phyloP scores from a whole-genome alignment of 768 basidiomycete species.

The Suillus decipiens region DNA sequence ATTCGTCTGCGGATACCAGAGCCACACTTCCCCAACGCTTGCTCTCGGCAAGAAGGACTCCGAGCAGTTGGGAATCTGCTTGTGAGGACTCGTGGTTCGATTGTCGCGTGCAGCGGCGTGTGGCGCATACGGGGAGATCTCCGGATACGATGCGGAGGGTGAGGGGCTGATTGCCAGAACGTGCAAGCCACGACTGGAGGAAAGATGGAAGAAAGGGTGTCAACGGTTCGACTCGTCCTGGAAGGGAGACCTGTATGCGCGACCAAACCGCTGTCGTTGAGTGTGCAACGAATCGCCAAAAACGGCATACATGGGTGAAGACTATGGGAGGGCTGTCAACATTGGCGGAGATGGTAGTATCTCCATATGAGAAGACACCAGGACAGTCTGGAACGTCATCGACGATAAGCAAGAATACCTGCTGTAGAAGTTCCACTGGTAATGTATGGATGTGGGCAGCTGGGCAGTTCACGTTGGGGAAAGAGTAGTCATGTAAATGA shows the following conservation, averaged over 20 bases:
- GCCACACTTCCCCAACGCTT: background rate
- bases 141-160: background rate
- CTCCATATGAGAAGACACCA: background rate
- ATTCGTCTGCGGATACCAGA: background rate
- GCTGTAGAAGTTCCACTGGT: background rate
- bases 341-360: background rate
- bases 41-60: background rate
- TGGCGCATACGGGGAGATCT: background rate
- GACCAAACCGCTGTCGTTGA: constrained; percentile 1
- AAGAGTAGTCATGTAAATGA: background rate
- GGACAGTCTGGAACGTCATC: background rate
- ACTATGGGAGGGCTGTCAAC: background rate
- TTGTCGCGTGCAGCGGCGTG: background rate
- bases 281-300: background rate
- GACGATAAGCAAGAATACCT: background rate
- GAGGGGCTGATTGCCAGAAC: background rate
- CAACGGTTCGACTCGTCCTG: background rate
- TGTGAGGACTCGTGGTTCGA: background rate
- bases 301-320: background rate
- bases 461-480: background rate
- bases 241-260: background rate
- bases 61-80: background rate
- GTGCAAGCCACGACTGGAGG: constrained; percentile 7
- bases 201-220: constrained; percentile 4
- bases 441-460: background rate